Evolutionary conservation across 164 flowering plant species (phyloP), one percentile per base, ranked within the genome.

Genomic region (Protea cynaroides): DNA sequence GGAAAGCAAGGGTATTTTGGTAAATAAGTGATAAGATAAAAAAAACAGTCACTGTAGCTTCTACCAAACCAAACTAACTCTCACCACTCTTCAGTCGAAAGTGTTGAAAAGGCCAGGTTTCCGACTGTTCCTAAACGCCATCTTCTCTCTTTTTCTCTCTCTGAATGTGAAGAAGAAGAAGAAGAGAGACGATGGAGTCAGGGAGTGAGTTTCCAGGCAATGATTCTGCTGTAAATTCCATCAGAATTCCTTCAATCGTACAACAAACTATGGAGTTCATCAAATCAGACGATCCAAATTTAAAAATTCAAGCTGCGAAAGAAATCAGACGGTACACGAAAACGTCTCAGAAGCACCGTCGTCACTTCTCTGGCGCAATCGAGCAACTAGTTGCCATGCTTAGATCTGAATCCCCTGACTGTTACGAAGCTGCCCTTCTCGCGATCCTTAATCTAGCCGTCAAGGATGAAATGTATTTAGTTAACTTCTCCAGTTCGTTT

Each of bases 391-490:
- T 89, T 37, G 67, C 80, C 17, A 88, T 92, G 95, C 89, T 92
- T 57, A 71, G 75, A 29, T 68, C 67, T 34, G 74, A 67, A 50
- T 82, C 81, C 1, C 25, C 59, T 34, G 84, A 76, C 23, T 74
- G 70, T n/a, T 65, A 69, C 69, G 88, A 88, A 75, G 74, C 91
- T 3, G 84, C 95, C 15, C 84, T 88, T 34, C 87, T 88, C 34
- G 95, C 95, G 1, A 83, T 86, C 25, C 89, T 88, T 66, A 88
- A 88, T 70, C 88, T 88, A 36, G 95, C 91, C 74, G 95, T 88
- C 60, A 84, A 84, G 69, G 95, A 88, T 57, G 95, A 88, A 63
- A 79, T 65, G 95, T 88, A 76, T 3, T n/a, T n/a, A 64, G 25
- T 38, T 53, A 47, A 37, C 34, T 14, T n/a, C n/a, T n/a, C n/a